Base-by-base conservation (phyloP, 768 basidiomycete species). In the Phylloporus rhodoxanthus region DNA sequence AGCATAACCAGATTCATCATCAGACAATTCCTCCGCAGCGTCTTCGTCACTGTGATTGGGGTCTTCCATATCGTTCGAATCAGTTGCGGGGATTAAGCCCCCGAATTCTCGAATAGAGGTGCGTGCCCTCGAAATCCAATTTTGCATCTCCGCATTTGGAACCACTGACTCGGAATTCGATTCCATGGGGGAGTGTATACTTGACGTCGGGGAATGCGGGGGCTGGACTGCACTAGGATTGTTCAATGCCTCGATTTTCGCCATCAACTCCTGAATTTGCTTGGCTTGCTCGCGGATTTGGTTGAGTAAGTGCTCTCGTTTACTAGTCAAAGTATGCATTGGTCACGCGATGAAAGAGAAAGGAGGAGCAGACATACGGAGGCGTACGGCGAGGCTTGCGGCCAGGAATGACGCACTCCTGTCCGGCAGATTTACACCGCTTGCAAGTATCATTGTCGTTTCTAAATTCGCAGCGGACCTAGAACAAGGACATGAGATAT, bases 391-490 rank as follows among this genome's bases (percentile, higher is more conserved):
- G 82, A 60, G 86, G 85, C 68, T 87, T 90, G 53, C 85, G 76
- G n/a, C 87, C 87, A n/a, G 87, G 87, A 43, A 85, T 87, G 36
- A 82, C 69, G 56, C 87, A 91, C 45, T 87, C 84, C 48, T 86
- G 81, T 6, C 78, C 79, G 9, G 83, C 84, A 52, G 79, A 78
- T 47, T 77, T 65, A 59, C 87, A 91, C 10, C 87, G 81, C 61
- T 80, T 87, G 67, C 87, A 91, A 3, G 80, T 80, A 58, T 89
- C 85, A 13, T 75, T 78, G 43, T 85, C 83, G 13, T 77, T 78
- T 62, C 72, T 79, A 66, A 87, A 85, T 65, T 88, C 87, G 63
- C 87, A 91, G 56, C 77, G 81, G 50, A 89, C 87, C 74, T 87
- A 74, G 53, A 70, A 36, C 23, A 59, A 2, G 45, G 8, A 33